These are phyloP conservation scores for Anisodus tanguticus DNA, from an alignment of 257 asterid genomes.

Conservation along the genomic window DNA sequence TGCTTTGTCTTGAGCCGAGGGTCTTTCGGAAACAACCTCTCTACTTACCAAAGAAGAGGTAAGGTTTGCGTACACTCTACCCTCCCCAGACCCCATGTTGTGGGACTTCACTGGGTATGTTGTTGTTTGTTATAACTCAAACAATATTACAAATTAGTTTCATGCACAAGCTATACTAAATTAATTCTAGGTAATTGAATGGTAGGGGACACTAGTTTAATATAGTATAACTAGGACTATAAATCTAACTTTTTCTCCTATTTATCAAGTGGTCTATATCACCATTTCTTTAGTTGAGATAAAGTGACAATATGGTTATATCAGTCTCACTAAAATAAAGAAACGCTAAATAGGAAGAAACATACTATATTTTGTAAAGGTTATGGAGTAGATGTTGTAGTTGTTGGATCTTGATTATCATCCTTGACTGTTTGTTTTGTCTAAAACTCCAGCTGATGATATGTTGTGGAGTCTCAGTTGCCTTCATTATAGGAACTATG, in stretches of 20 bases:
- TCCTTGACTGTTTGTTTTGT: conserved; percentile 21
- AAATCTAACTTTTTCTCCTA: neutral
- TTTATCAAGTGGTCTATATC: neutral
- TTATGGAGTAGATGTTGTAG: neutral
- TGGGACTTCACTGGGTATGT: no score
- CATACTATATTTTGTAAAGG: neutral
- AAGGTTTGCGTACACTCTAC: no score
- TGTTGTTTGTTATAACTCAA: neutral
- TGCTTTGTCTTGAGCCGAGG: no score
- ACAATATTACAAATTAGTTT: neutral
- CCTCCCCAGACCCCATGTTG: no score
- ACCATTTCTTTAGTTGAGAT: neutral
- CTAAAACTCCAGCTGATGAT: conserved; percentile 74
- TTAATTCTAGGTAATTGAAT: neutral
- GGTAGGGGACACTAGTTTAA: neutral
- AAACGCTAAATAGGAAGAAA: neutral
- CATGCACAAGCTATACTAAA: neutral
- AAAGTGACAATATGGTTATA: neutral
- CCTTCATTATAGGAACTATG: conserved; percentile 86
- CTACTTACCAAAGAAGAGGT: no score
- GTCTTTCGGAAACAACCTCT: no score
- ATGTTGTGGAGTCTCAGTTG: conserved; percentile 73
- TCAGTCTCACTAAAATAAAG: neutral
- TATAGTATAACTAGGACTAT: neutral
- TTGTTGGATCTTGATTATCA: neutral